Evolutionary conservation across 2,329 filamentous ascomycete genomes (phyloP).

Genomic region (Chrysoporthe puriensis): DNA sequence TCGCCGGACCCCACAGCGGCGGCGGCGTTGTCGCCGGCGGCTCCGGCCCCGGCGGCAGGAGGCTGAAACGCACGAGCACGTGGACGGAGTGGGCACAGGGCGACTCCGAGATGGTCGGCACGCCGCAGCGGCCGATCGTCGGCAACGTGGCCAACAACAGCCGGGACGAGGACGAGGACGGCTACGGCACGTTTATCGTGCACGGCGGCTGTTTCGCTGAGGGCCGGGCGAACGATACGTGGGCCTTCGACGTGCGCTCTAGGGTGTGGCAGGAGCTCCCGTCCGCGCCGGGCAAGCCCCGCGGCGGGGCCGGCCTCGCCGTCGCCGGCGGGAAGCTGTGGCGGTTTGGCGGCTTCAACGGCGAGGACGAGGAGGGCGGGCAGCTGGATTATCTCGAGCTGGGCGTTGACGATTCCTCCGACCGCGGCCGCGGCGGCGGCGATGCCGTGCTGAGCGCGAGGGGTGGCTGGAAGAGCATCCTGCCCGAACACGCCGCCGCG

Average conservation of each 20-base stretch:
- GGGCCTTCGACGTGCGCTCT: conserved; percentile 72
- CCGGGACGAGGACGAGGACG: conserved; percentile 63
- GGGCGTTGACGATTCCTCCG: conserved; percentile 58
- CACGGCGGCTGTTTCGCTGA: conserved; percentile 74
- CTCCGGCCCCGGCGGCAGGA: neutral
- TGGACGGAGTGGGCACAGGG: conserved; percentile 62
- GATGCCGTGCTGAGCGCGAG: conserved; percentile 56
- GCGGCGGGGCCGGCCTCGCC: conserved; percentile 71
- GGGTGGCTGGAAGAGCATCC: conserved; percentile 58
- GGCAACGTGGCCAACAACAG: conserved; percentile 61
- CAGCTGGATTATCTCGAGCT: conserved; percentile 69
- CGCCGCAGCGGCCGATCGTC: conserved; percentile 62
- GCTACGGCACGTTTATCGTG: conserved; percentile 71
- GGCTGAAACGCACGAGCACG: conserved; percentile 28
- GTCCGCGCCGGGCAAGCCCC: conserved; percentile 66
- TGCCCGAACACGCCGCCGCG: conserved; percentile 39
- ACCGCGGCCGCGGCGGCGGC: conserved; percentile 46
- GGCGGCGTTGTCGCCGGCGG: neutral
- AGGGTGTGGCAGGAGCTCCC: conserved; percentile 70
- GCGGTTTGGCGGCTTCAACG: conserved; percentile 82
- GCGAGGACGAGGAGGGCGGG: conserved; percentile 69
- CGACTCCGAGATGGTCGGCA: conserved; percentile 57
- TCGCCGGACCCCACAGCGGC: conserved; percentile 32
- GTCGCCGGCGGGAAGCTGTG: conserved; percentile 68
- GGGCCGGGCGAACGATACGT: conserved; percentile 69